Percentiles rank a stretch among this genome's conserved stretches.
phyloP scores from a whole-genome alignment of 768 basidiomycete genomes.

The Kwoniella mangroviensis region DNA sequence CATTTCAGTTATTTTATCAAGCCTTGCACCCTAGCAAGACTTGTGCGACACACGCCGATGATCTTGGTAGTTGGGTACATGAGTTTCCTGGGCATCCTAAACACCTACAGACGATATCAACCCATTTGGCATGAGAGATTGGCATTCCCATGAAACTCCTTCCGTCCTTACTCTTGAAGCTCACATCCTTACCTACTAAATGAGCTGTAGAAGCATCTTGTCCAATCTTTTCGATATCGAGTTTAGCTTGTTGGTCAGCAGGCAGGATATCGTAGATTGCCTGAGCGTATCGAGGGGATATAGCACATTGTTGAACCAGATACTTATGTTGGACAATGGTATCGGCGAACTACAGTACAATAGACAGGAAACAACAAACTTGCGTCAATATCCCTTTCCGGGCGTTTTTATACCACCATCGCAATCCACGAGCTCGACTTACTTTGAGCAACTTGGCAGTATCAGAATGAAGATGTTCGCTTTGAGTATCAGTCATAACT shows the following conservation, averaged over 20 bases:
- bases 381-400: no score
- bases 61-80: no score
- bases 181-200: constrained; percentile 46
- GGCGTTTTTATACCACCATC: no score
- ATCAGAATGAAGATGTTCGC: constrained; percentile 53
- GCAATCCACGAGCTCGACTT: constrained; percentile 2
- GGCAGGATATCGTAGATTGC: constrained; percentile 49
- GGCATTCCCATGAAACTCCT: constrained; percentile 54
- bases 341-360: constrained; percentile 45
- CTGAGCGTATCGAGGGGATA: constrained; percentile 49
- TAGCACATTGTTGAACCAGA: constrained; percentile 52
- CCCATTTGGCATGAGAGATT: constrained; percentile 15
- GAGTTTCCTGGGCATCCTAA: no score
- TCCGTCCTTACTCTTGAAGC: constrained; percentile 41
- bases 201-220: constrained; percentile 48
- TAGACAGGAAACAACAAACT: no score
- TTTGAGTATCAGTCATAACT: constrained; percentile 45
- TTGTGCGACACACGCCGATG: no score
- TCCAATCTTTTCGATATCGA: constrained; percentile 45
- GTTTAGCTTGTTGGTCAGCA: constrained; percentile 31
- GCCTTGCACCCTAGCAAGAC: no score
- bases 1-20: no score
- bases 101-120: not conserved
- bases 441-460: constrained; percentile 49
- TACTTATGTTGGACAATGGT: constrained; percentile 53